Conservation (phyloP, 2,329 filamentous ascomycete genomes). For the Scopulariopsis brevicaulis region DNA sequence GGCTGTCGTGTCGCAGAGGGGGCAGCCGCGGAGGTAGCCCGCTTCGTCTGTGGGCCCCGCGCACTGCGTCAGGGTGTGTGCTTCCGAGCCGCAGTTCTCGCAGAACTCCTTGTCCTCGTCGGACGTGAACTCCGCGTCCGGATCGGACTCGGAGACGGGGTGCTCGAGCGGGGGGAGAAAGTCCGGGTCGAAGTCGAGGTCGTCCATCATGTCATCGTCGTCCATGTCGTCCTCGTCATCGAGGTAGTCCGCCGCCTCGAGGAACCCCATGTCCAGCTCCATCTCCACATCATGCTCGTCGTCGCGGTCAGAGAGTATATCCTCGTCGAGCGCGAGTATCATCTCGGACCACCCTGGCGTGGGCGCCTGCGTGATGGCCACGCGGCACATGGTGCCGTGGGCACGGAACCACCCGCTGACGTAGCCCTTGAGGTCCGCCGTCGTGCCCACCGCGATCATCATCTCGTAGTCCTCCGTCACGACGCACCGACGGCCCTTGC, state of each 20-base stretch:
- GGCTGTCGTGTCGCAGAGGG: background rate
- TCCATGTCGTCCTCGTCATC: background rate
- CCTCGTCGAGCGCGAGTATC: background rate
- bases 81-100: background rate
- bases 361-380: background rate
- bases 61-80: background rate
- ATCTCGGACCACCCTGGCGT: slow-evolving; percentile 1
- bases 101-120: background rate
- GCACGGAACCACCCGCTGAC: slow-evolving; percentile 2
- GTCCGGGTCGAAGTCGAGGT: background rate
- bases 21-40: background rate
- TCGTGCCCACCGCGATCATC: slow-evolving; percentile 1
- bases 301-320: background rate
- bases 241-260: background rate
- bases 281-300: background rate
- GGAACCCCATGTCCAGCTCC: background rate
- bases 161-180: background rate
- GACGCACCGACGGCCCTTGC: slow-evolving; percentile 4
- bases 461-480: slow-evolving; percentile 1
- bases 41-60: background rate
- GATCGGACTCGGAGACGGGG: background rate
- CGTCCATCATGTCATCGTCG: background rate
- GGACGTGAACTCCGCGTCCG: background rate
- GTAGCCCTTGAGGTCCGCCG: background rate
- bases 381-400: background rate